Evolutionary conservation across 257 asterid species (phyloP).

Genomic region (Rubia yunnanensis): DNA sequence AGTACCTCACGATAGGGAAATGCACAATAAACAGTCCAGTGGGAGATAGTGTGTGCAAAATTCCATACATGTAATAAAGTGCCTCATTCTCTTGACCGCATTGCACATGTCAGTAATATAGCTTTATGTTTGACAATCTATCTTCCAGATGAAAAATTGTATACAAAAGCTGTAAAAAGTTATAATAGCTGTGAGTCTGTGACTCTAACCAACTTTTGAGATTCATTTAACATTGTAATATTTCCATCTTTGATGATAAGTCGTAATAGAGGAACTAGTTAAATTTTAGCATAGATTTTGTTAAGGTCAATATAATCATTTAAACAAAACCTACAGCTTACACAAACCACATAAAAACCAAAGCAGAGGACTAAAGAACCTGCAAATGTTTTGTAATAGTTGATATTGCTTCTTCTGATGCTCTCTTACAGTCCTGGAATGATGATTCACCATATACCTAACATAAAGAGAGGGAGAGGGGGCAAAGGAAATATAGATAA

Average conservation of each 20-base stretch:
- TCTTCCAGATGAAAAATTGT: not conserved
- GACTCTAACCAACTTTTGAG: not conserved
- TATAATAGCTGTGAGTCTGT: not conserved
- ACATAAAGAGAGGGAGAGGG: conserved; percentile 15
- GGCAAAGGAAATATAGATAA: conserved; percentile 14
- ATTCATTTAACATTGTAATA: not conserved
- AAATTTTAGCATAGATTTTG: not conserved
- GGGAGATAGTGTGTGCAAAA: not conserved
- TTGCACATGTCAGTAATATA: not conserved
- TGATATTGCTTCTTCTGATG: conserved; percentile 80
- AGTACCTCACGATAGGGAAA: not conserved
- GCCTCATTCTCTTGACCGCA: not conserved
- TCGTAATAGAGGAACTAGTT: not conserved
- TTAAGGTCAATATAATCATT: not conserved
- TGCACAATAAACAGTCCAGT: not conserved
- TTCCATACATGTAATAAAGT: not conserved
- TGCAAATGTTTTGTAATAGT: conserved; percentile 60
- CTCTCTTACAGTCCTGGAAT: conserved; percentile 84
- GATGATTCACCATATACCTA: conserved; percentile 98
- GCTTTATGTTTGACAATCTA: not conserved
- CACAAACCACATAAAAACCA: not conserved
- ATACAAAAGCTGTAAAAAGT: not conserved
- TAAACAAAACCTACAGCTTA: not conserved
- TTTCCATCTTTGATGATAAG: not conserved
- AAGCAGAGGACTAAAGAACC: conserved; percentile 31